phyloP scores from a whole-genome alignment of 2,329 filamentous ascomycete genomes.

The Colletotrichum higginsianum region DNA sequence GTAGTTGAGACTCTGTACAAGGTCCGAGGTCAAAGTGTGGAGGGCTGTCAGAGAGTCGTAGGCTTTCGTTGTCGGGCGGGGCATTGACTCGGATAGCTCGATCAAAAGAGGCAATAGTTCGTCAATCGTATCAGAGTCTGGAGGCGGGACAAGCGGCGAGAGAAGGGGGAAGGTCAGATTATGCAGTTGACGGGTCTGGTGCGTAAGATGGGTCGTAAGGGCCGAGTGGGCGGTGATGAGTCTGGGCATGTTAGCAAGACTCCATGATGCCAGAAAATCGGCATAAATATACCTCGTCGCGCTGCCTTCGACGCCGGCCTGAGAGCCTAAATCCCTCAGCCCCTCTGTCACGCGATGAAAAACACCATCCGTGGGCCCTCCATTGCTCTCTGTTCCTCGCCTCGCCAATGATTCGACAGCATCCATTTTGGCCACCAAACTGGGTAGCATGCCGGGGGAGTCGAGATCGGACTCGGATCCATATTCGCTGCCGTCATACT shows the following conservation, averaged over 20 bases:
- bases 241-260: slow-evolving; percentile 56
- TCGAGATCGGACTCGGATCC: slow-evolving; percentile 81
- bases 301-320: slow-evolving; percentile 79
- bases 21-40: slow-evolving; percentile 78
- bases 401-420: slow-evolving; percentile 80
- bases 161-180: slow-evolving; percentile 80
- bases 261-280: not conserved
- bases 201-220: slow-evolving; percentile 79
- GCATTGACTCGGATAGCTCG: slow-evolving; percentile 76
- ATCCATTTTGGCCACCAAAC: slow-evolving; percentile 78
- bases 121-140: slow-evolving; percentile 76
- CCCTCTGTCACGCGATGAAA: slow-evolving; percentile 78
- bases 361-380: slow-evolving; percentile 75
- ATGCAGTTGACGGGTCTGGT: slow-evolving; percentile 83
- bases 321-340: slow-evolving; percentile 80
- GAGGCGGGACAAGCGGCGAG: slow-evolving; percentile 76
- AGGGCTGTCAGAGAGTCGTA: slow-evolving; percentile 78
- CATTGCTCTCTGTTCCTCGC: slow-evolving; percentile 76
- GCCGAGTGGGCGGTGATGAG: slow-evolving; percentile 83
- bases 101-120: slow-evolving; percentile 78
- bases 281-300: slow-evolving; percentile 73
- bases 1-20: slow-evolving; percentile 86
- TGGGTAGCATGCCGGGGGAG: slow-evolving; percentile 75
- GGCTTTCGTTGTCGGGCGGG: slow-evolving; percentile 73
- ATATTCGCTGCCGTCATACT: slow-evolving; percentile 82